Base-by-base conservation (phyloP, 352 stramenopile species). In the Phytophthora pistaciae region DNA sequence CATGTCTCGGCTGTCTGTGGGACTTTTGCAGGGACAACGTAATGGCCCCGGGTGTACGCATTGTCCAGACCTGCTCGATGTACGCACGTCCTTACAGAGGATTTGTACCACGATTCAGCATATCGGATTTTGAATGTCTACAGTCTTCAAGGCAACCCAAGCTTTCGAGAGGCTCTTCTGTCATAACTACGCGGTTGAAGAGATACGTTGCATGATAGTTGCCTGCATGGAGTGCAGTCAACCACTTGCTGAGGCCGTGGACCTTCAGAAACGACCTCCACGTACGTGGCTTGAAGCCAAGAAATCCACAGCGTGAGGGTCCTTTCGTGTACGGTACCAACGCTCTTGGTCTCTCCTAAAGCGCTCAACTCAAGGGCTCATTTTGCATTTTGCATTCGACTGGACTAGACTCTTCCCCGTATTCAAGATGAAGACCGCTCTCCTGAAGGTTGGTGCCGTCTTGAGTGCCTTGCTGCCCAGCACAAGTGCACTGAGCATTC, bases 281-380 rank as follows among this genome's bases (percentile, higher is more conserved):
- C 23, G 31, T 40, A 56, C 54, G 49, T 54, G 20, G 33, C 27
- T 40, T 62, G 64, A 72, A 72, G 64, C 64, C 52, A 68, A 72
- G 20, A 65, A 44, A 56, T 65, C 55, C 66, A 60, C 52, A 40
- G 50, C 5, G 23, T 60, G 20, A 61, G 23, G 48, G 56, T 40
- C 29, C 6, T 65, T 25, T 27, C 23, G 29, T 38, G 18, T 42
- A 21, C 13, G 3, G 5, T n/a, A 8, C 20, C 20, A 13, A 31
- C 20, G 20, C 48, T 54, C 11, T 10, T 54, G 11, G 48, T 18
- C 38, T 44, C 14, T 18, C 44, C 1, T 8, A 25, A 23, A 18
- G 48, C 21, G 6, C 48, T 54, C 48, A 18, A 10, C 16, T 9
- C 27, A 2, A 50, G 14, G 50, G 10, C 21, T 61, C 68, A 76